A percentile compares a stretch with the other conserved stretches of the same genome.
Conservation (phyloP, 129 eudicot genomes). For the Flaveria trinervia region DNA sequence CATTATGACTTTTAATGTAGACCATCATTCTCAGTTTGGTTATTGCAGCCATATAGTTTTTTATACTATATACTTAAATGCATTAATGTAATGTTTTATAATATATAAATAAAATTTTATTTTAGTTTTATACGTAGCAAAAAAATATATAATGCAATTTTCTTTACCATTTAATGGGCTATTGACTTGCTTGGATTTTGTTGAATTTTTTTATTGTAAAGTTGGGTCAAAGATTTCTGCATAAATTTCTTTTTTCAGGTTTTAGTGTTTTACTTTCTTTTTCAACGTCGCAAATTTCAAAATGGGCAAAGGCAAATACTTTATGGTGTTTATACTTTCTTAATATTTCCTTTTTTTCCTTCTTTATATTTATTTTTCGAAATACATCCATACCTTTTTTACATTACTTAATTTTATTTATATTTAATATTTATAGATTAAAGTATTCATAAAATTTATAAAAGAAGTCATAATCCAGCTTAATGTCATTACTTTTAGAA, state of each 20-base stretch:
- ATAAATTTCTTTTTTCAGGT: constrained; percentile 15
- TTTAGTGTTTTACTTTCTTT: no score
- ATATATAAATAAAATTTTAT: not conserved
- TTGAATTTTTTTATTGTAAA: not conserved
- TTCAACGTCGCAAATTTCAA: not conserved
- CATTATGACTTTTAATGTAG: no score
- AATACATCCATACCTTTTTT: constrained; percentile 21
- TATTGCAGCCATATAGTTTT: no score
- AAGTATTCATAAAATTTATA: no score
- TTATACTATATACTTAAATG: no score
- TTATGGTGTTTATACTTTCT: constrained; percentile 18
- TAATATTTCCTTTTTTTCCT: constrained; percentile 2
- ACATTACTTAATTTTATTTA: no score
- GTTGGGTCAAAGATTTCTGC: constrained; percentile 37
- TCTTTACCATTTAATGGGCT: not conserved
- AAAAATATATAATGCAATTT: not conserved
- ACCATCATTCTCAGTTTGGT: no score
- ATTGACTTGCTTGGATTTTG: constrained; percentile 27
- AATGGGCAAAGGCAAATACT: constrained; percentile 26
- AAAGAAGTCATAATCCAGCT: no score
- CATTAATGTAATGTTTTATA: not conserved
- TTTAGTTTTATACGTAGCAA: not conserved
- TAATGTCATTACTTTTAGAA: no score
- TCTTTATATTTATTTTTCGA: constrained; percentile 14
- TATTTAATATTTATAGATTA: not conserved